A percentile compares a stretch with the other conserved stretches of the same genome.
Conservation (phyloP, 305 asterid genomes). For the Andrographis paniculata region DNA sequence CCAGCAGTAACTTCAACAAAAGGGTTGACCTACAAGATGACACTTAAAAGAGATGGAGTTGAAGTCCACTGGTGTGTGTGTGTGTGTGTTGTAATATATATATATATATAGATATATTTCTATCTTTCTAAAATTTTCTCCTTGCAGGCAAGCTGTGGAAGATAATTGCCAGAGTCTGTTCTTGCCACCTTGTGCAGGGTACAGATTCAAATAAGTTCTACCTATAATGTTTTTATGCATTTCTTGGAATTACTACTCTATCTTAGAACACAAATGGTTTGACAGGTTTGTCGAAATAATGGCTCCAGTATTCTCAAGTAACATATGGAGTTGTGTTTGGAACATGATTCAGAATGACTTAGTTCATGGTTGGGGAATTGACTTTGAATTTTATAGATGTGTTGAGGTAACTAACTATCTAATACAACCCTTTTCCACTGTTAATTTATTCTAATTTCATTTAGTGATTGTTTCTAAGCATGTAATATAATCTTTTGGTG, state of each 20-base stretch:
- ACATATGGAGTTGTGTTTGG: constrained; percentile 47
- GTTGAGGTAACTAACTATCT: constrained; percentile 32
- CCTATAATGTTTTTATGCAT: not conserved
- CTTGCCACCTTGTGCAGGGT: constrained; percentile 50
- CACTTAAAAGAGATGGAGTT: constrained; percentile 21
- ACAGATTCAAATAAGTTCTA: not conserved
- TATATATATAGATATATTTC: no score
- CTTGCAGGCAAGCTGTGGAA: constrained; percentile 20
- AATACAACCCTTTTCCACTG: not conserved
- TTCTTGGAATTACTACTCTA: not conserved
- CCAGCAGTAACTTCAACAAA: constrained; percentile 29
- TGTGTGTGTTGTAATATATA: no score
- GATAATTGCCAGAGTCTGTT: constrained; percentile 20
- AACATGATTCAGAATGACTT: constrained; percentile 48
- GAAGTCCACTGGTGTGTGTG: constrained; percentile 46
- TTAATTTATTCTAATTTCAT: not conserved
- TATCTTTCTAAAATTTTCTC: not conserved
- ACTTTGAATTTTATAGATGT: constrained; percentile 42
- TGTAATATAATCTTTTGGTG: not conserved
- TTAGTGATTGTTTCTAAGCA: not conserved
- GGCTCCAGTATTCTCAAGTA: constrained; percentile 50
- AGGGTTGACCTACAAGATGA: constrained; percentile 22
- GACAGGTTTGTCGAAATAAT: constrained; percentile 45
- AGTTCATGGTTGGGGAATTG: constrained; percentile 53
- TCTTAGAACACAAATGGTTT: not conserved